Evolutionary conservation across 768 basidiomycete genomes (phyloP), one percentile per base, ranked within the genome.

Genomic region (Agaricus sinodeliciosus): DNA sequence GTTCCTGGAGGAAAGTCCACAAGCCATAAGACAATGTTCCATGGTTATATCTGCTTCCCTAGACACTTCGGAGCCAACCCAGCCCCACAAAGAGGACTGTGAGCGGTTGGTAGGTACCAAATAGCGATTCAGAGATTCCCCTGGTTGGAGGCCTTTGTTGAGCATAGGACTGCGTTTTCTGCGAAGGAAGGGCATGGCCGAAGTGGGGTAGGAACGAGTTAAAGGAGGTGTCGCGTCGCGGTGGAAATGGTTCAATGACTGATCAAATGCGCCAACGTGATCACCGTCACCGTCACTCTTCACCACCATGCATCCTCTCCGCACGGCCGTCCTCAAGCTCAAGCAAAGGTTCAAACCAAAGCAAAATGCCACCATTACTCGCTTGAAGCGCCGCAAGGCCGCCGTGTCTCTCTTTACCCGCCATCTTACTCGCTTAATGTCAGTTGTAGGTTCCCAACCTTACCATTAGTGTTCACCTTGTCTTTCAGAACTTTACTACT

Each of bases 41-140:
- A 69, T 61, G 15, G 84, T 79, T 57, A 94, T 88, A n/a, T 79
- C 67, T 2, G 77, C 76, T 53, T 72, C 62, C 48, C 75, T 67
- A 15, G 67, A 67, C 46, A 82, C 84, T 60, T 85, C 82, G 41
- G 82, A 77, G 46, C 78, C 82, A 47, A 90, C 85, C 91, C 91
- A 94, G 46, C 76, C 77, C 91, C 91, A 93, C n/a, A 78, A 68
- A 28, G 78, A 73, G 51, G 72, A 65, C 39, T 52, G 35, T 44
- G 55, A n/a, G 22, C 67, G 67, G 39, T 68, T 68, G 25, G 70
- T 69, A n/a, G 75, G 67, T 13, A 81, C 72, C 49, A 74, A 75
- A 53, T 72, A 69, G 47, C 82, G 78, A 59, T 82, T 84, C 59
- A 87, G 74, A 19, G 73, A 72, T 69, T 87, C 80, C 18, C 84